Conservation (phyloP, 129 eudicot genomes). For the Tagetes patula region DNA sequence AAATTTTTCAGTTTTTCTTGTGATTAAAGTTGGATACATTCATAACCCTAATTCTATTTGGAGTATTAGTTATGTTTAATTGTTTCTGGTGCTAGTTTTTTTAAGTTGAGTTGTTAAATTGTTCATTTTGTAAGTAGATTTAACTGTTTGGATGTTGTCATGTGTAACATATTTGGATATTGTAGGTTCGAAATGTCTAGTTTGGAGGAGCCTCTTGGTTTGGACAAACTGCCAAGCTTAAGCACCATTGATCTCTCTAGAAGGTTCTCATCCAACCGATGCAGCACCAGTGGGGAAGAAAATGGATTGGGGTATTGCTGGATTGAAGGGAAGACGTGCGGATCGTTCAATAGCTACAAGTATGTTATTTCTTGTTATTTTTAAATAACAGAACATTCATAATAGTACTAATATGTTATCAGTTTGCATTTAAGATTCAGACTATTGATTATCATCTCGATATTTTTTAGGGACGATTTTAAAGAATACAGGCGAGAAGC, state of each 20-base stretch:
- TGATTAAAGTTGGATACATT: neutral
- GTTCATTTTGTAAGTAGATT: neutral
- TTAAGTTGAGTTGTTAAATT: neutral
- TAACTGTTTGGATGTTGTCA: neutral
- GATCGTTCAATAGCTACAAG: conserved; percentile 76
- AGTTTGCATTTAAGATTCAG: neutral
- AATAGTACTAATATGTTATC: neutral
- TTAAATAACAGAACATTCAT: neutral
- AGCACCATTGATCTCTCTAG: conserved; percentile 63
- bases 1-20: neutral
- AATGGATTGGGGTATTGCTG: conserved; percentile 67
- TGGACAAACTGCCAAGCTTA: conserved; percentile 82
- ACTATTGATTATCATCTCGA: neutral
- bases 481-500: conserved; percentile 55
- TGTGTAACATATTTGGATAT: neutral
- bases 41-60: neutral
- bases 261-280: conserved; percentile 76
- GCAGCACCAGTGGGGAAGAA: conserved; percentile 75
- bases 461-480: conserved; percentile 59
- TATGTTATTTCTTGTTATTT: conserved; percentile 32
- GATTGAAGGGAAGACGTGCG: conserved; percentile 63
- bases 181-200: conserved; percentile 57
- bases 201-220: conserved; percentile 85
- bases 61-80: neutral
- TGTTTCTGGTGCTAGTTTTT: too few species aligned